These are phyloP conservation scores for Prunella vulgaris DNA, from an alignment of 257 asterid species.

Conservation along the genomic window DNA sequence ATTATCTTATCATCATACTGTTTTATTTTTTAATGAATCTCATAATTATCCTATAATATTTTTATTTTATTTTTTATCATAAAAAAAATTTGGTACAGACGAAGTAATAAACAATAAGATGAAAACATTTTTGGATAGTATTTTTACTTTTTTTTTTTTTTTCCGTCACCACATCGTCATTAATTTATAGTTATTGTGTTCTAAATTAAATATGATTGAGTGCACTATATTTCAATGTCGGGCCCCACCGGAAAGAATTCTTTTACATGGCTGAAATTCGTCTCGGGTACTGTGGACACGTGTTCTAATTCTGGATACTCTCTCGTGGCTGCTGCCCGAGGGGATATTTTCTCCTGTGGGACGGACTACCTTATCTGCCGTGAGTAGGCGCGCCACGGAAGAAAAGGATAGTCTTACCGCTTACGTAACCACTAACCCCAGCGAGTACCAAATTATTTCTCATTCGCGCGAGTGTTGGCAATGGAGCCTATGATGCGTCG, in stretches of 20 bases:
- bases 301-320: not conserved
- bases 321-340: slow-evolving; percentile 18
- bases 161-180: not conserved
- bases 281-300: slow-evolving; percentile 22
- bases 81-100: no score
- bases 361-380: not conserved
- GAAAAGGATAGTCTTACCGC: not conserved
- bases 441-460: not conserved
- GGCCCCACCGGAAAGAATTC: slow-evolving; percentile 18
- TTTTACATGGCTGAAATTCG: slow-evolving; percentile 21
- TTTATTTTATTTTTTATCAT: no score
- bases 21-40: no score
- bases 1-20: no score
- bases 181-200: not conserved
- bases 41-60: no score
- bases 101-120: no score
- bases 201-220: not conserved
- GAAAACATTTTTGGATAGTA: no score
- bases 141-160: not conserved
- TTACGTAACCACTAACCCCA: not conserved
- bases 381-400: not conserved
- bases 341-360: not conserved
- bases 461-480: slow-evolving; percentile 7
- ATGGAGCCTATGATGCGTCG: slow-evolving; percentile 14
- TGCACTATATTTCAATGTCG: slow-evolving; percentile 9